phyloP scores from a whole-genome alignment of 305 asterid genomes.

The Striga hermonthica region DNA sequence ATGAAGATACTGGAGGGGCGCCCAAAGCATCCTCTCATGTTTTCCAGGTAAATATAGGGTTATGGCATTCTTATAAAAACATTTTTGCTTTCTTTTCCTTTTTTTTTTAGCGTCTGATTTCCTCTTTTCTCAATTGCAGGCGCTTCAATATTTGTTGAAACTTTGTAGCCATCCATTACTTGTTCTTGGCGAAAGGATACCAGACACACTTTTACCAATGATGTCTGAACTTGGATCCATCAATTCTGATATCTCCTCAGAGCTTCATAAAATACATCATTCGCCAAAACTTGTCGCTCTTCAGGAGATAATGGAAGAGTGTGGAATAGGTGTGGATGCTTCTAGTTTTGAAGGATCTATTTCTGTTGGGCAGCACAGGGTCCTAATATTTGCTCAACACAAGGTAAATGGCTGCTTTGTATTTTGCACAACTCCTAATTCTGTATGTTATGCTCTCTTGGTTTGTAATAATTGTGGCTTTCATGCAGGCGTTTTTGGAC shows the following conservation, averaged over 20 bases:
- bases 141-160: conserved; percentile 92
- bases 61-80: too few relatives aligned
- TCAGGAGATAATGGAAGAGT: conserved; percentile 98
- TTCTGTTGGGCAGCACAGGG: conserved; percentile 84
- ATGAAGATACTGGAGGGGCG: conserved; percentile 66
- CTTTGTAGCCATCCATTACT: conserved; percentile 99
- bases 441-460: conserved; percentile 27
- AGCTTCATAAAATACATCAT: conserved; percentile 81
- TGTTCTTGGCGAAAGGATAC: conserved; percentile 73
- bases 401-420: conserved; percentile 50
- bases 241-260: conserved; percentile 59
- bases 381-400: conserved; percentile 95
- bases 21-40: conserved; percentile 94
- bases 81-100: too few relatives aligned
- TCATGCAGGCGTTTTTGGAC: conserved; percentile 86
- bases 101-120: too few relatives aligned
- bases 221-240: conserved; percentile 75
- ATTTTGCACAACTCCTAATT: conserved; percentile 15
- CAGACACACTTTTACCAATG: conserved; percentile 64
- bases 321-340: conserved; percentile 93
- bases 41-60: conserved; percentile 64
- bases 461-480: conserved; percentile 32
- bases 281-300: conserved; percentile 97
- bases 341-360: conserved; percentile 76
- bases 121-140: conserved; percentile 50